A percentile compares a stretch with the other conserved stretches of the same genome.
These are phyloP conservation scores for Bruguiera parviflora DNA, from an alignment of 345 rosid species.

Conservation along the genomic window DNA sequence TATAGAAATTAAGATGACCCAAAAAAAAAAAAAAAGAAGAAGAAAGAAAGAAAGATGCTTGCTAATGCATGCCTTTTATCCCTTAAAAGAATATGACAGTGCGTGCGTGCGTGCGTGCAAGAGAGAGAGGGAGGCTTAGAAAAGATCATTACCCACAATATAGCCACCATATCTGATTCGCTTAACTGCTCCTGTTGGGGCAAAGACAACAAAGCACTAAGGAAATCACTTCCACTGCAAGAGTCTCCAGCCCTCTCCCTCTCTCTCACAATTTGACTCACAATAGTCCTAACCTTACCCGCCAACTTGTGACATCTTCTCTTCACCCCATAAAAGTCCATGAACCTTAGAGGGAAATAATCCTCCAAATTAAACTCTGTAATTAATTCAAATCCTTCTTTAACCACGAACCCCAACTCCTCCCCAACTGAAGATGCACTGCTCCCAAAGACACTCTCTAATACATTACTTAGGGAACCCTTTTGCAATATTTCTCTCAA, in stretches of 20 bases:
- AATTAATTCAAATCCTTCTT: constrained; percentile 56
- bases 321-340: constrained; percentile 59
- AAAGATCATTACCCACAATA: constrained; percentile 51
- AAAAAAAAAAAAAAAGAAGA: no score
- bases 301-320: constrained; percentile 51
- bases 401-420: constrained; percentile 40
- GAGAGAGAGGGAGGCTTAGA: background rate
- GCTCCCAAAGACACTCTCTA: constrained; percentile 54
- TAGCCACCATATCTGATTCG: constrained; percentile 50
- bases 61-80: no score
- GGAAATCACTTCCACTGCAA: constrained; percentile 38
- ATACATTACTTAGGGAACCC: constrained; percentile 44
- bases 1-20: no score
- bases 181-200: constrained; percentile 47
- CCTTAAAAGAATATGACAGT: no score
- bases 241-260: constrained; percentile 19
- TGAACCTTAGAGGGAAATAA: constrained; percentile 40
- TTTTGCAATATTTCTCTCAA: constrained; percentile 40
- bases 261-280: constrained; percentile 42
- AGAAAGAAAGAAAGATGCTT: no score
- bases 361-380: constrained; percentile 51
- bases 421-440: constrained; percentile 6
- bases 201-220: constrained; percentile 48
- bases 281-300: constrained; percentile 30
- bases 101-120: background rate